Percentiles rank a stretch among this genome's conserved stretches.
Evolutionary conservation across 306 rosid genomes (phyloP).

Genomic region (Vigna trinervia): DNA sequence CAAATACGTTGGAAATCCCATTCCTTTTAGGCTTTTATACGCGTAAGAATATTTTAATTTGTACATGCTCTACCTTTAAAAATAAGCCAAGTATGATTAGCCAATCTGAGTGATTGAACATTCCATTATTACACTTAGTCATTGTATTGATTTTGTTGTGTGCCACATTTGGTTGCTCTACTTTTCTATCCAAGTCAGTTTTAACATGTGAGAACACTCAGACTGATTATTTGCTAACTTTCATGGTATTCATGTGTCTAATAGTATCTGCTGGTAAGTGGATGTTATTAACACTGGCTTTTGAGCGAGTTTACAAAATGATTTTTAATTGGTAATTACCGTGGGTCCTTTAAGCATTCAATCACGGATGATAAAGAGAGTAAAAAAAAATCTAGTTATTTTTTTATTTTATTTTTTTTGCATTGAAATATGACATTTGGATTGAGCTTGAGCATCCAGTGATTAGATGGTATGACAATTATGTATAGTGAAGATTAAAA

Average conservation of each 20-base stretch:
- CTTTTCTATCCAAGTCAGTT: background rate
- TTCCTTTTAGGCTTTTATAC: constrained; percentile 33
- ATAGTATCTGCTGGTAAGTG: background rate
- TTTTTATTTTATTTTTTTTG: background rate
- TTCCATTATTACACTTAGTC: background rate
- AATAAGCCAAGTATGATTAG: constrained; percentile 14
- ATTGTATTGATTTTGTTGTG: constrained; percentile 26
- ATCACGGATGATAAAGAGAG: background rate
- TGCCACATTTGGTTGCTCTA: constrained; percentile 27
- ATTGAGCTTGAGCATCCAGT: constrained; percentile 23
- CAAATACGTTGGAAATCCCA: background rate
- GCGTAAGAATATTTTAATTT: constrained; percentile 6
- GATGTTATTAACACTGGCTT: constrained; percentile 5
- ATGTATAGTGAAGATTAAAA: background rate
- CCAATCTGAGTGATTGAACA: constrained; percentile 7
- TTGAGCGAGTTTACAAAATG: background rate
- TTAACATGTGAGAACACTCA: constrained; percentile 11
- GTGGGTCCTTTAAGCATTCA: constrained; percentile 23
- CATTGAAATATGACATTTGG: background rate
- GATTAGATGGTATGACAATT: constrained; percentile 13
- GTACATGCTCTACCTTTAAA: background rate
- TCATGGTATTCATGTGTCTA: constrained; percentile 21
- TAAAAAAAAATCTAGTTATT: background rate
- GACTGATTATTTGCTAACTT: background rate
- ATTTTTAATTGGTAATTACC: constrained; percentile 7